Conservation (phyloP, 208 protist genomes). For the Crithidia acanthocephali region DNA sequence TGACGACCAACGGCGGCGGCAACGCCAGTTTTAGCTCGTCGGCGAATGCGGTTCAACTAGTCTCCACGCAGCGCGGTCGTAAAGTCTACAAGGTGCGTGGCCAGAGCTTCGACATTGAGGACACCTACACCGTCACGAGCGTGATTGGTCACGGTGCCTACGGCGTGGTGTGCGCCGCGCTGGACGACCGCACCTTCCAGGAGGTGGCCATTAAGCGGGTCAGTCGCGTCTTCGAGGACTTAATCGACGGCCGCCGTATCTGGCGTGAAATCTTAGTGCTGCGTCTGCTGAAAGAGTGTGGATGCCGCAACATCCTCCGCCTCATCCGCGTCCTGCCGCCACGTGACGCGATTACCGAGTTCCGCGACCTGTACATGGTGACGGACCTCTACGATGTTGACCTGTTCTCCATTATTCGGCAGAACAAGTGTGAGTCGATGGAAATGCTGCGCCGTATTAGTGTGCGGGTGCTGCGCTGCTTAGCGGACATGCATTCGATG, state of each 20-base stretch:
- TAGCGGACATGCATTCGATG: conserved; percentile 97
- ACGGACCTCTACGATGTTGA: conserved; percentile 96
- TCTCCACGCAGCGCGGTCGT: conserved; percentile 74
- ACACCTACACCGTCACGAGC: conserved; percentile 85
- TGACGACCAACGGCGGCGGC: conserved; percentile 23
- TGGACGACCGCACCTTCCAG: conserved; percentile 76
- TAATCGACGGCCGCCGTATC: conserved; percentile 96
- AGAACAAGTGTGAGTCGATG: conserved; percentile 55
- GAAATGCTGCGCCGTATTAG: conserved; percentile 94
- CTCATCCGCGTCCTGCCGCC: conserved; percentile 77
- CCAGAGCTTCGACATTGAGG: conserved; percentile 88
- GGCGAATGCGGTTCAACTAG: conserved; percentile 63
- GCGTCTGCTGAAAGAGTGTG: conserved; percentile 86
- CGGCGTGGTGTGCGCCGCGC: conserved; percentile 84
- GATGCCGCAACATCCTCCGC: conserved; percentile 94
- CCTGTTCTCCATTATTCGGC: conserved; percentile 83
- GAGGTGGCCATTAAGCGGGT: conserved; percentile 99
- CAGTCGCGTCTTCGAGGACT: conserved; percentile 93
- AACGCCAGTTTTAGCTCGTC: conserved; percentile 52
- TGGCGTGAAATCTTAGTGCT: conserved; percentile 97
- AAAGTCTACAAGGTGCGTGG: conserved; percentile 91
- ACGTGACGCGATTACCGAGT: conserved; percentile 66
- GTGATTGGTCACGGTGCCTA: conserved; percentile 91
- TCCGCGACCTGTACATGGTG: conserved; percentile 90
- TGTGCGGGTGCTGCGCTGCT: conserved; percentile 95